Base-by-base conservation (phyloP, 1,284 basidiomycete genomes). In the Lentinula novae-zelandiae region DNA sequence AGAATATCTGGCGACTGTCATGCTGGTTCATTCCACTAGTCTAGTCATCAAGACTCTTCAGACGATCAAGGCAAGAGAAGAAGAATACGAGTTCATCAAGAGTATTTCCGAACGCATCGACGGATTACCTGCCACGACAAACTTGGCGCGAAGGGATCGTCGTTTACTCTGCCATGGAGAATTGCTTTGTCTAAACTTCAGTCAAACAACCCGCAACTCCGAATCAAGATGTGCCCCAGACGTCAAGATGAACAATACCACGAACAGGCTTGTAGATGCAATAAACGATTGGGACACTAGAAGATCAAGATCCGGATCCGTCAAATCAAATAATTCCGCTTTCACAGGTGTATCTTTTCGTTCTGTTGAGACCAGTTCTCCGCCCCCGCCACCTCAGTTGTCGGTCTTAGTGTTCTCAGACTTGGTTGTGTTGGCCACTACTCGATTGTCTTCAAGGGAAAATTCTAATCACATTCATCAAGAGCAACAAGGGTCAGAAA, bases 41-140 rank as follows among this genome's bases (percentile, higher is more conserved):
- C 75, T 85, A 63, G 81, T 89, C 39, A 84, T 95, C 56, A 81
- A 83, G 27, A 86, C 89, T 1, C 82, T 96, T 73, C 85, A 87
- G 55, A 91, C 93, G 65, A 90, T 94, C 63, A 95, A 94, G 70
- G 74, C 82, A 3, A 82, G 90, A 17, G 93, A 95, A 72, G 91
- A 93, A 61, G 92, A 94, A 64, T 92, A 93, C 69, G 82, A 87
- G 27, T 74, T 85, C 52, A 76, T 91, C 36, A 89, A 89, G 69
- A 72, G 78, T n/a, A 76, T 93, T 15, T 75, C 84, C 15, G 71
- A 76, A 9, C 78, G 81, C 0, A 82, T 95, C 58, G 77, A 81
- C 22, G 89, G 87, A 1, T 69, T 93, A 1, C 82, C 86, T 0
- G 61, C 73, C 5, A 66, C 76, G 1, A 73, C 76, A 33, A 72